Base-by-base conservation (phyloP, 164 flowering plant genomes). In the Chloranthus sessilifolius region DNA sequence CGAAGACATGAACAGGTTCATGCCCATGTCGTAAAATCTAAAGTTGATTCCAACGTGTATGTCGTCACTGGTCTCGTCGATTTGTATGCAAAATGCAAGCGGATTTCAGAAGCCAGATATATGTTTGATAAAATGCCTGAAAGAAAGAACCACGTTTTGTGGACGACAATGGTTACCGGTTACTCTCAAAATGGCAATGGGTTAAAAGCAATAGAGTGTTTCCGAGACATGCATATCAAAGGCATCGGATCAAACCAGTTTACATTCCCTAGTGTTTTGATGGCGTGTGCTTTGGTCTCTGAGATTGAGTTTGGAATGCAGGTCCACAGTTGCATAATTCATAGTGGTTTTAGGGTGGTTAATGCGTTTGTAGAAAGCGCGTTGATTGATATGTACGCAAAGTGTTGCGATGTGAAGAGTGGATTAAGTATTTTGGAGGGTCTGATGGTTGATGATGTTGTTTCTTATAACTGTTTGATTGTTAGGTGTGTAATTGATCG, bases 131-230 rank as follows among this genome's bases (percentile, higher is more conserved):
- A 19, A 38, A 57, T 68, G 58, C 63, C 76, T 12, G 63, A 68
- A 30, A 65, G 43, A 22, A 75, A 47, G 38, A 82, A 73, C 64
- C 70, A 73, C 60, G 91, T 78, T 30, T 52, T 75, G 22, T 90
- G 97, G 97, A 87, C 88, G 41, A 78, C 91, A 1, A 80, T 87
- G 83, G 55, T 87, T 26, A 74, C 81, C 5, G 97, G 95, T 26
- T 84, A 83, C 54, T 67, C 91, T 14, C 78, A 70, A 37, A 84
- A 77, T 58, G 92, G 84, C 0, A 55, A 75, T 50, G 74, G 74
- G 22, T 7, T 34, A 14, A 62, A n/a, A n/a, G n/a, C n/a, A n/a
- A 83, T 82, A 3, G 54, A 67, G 58, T 80, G 73, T 50, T 89
- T 83, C 35, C 48, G 69, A 4, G 70, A 72, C 29, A 83, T 89